Percentiles rank a stretch among this genome's conserved stretches.
These are phyloP conservation scores for Crithidia brevicula DNA, from an alignment of 208 protist genomes.

Conservation along the genomic window DNA sequence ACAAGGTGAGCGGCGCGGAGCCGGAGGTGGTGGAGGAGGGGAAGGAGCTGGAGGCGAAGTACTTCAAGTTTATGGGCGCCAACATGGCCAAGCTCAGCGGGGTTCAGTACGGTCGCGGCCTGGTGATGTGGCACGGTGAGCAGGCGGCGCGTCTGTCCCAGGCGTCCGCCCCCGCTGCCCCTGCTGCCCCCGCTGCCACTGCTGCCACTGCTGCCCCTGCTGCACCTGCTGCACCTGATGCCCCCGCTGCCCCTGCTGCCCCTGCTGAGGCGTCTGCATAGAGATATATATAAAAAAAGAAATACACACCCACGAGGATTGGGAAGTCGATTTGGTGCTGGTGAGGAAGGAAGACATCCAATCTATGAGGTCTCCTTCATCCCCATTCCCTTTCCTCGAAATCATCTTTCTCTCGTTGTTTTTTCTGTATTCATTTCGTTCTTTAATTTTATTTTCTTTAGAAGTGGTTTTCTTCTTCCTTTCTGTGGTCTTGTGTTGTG, in stretches of 20 bases:
- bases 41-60: slow-evolving; percentile 45
- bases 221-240: too few species aligned
- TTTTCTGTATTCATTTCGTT: too few species aligned
- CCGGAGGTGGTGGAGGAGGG: slow-evolving; percentile 42
- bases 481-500: not conserved
- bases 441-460: not conserved
- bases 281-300: too few species aligned
- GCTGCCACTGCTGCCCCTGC: too few species aligned
- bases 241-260: slow-evolving; percentile 4
- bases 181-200: not conserved
- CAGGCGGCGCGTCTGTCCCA: slow-evolving; percentile 20
- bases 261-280: not conserved
- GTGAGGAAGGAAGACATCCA: too few species aligned
- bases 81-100: slow-evolving; percentile 27
- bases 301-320: too few species aligned
- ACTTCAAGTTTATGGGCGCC: slow-evolving; percentile 39
- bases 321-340: too few species aligned
- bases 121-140: slow-evolving; percentile 35
- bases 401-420: too few species aligned
- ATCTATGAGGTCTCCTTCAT: too few species aligned
- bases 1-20: slow-evolving; percentile 25
- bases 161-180: slow-evolving; percentile 2
- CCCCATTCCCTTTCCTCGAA: too few species aligned
- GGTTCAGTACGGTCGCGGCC: slow-evolving; percentile 36
- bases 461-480: not conserved